phyloP scores from a whole-genome alignment of 176 grass and related monocot genomes.

The Musa itinerans region DNA sequence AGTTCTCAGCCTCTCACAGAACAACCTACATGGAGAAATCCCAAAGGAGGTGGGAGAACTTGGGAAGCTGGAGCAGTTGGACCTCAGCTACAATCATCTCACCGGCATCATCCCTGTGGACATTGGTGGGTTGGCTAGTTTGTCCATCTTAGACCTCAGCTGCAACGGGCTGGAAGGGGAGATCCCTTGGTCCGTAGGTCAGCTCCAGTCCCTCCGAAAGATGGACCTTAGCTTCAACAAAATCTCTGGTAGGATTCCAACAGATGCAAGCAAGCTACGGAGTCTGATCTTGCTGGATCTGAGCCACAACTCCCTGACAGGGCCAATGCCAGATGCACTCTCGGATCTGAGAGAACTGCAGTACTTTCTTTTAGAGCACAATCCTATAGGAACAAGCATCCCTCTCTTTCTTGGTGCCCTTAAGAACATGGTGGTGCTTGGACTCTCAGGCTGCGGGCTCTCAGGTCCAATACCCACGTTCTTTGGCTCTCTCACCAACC shows the following conservation, averaged over 20 bases:
- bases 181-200: conserved; percentile 33
- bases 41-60: conserved; percentile 45
- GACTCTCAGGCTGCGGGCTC: conserved; percentile 56
- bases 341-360: conserved; percentile 39
- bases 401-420: conserved; percentile 48
- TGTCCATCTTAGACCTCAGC: conserved; percentile 77
- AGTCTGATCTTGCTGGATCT: conserved; percentile 67
- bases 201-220: conserved; percentile 49
- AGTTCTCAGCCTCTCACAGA: conserved; percentile 70
- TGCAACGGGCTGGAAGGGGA: conserved; percentile 49
- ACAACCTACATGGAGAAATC: conserved; percentile 40
- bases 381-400: conserved; percentile 55
- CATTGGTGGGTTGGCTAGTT: conserved; percentile 44
- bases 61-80: conserved; percentile 46
- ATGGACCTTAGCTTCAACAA: conserved; percentile 74
- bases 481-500: conserved; percentile 36
- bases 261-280: conserved; percentile 36
- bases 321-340: conserved; percentile 43
- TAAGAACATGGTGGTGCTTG: conserved; percentile 57
- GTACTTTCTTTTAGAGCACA: conserved; percentile 68
- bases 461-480: conserved; percentile 46
- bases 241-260: conserved; percentile 41
- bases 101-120: conserved; percentile 43
- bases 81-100: conserved; percentile 68
- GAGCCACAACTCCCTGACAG: conserved; percentile 48